Conservation (phyloP, 2,329 filamentous ascomycete genomes). For the Tolypocladium guangdongense region DNA sequence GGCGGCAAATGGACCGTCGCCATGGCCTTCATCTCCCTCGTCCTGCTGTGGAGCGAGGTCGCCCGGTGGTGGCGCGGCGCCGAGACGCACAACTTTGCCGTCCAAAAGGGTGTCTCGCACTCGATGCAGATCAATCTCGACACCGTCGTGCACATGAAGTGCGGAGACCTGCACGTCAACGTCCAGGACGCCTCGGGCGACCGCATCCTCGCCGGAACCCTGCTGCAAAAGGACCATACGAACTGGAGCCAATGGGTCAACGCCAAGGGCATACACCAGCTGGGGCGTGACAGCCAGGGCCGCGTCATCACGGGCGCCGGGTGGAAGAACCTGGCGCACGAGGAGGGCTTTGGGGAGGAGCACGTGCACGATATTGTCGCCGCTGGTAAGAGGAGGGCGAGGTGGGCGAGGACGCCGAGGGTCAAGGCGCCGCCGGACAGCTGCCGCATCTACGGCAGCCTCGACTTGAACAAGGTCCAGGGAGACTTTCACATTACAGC, state of each 20-base stretch:
- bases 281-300: slow-evolving; percentile 45
- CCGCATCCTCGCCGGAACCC: slow-evolving; percentile 69
- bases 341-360: slow-evolving; percentile 64
- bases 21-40: slow-evolving; percentile 61
- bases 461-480: slow-evolving; percentile 94
- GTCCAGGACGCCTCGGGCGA: slow-evolving; percentile 94
- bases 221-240: slow-evolving; percentile 66
- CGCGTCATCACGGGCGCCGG: slow-evolving; percentile 45
- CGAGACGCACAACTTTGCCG: slow-evolving; percentile 82
- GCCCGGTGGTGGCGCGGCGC: slow-evolving; percentile 72
- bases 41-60: slow-evolving; percentile 71
- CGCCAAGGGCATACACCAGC: slow-evolving; percentile 51
- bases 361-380: slow-evolving; percentile 88
- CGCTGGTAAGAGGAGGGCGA: slow-evolving; percentile 50
- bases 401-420: slow-evolving; percentile 65
- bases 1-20: slow-evolving; percentile 91
- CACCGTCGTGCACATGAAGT: slow-evolving; percentile 82
- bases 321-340: slow-evolving; percentile 34
- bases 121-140: slow-evolving; percentile 91
- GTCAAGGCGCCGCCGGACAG: slow-evolving; percentile 53
- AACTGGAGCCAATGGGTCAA: slow-evolving; percentile 75
- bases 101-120: slow-evolving; percentile 84
- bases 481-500: slow-evolving; percentile 98
- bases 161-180: slow-evolving; percentile 83
- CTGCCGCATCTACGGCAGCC: slow-evolving; percentile 79